phyloP scores from a whole-genome alignment of 2,329 filamentous ascomycete genomes.

The Fusarium sp. region DNA sequence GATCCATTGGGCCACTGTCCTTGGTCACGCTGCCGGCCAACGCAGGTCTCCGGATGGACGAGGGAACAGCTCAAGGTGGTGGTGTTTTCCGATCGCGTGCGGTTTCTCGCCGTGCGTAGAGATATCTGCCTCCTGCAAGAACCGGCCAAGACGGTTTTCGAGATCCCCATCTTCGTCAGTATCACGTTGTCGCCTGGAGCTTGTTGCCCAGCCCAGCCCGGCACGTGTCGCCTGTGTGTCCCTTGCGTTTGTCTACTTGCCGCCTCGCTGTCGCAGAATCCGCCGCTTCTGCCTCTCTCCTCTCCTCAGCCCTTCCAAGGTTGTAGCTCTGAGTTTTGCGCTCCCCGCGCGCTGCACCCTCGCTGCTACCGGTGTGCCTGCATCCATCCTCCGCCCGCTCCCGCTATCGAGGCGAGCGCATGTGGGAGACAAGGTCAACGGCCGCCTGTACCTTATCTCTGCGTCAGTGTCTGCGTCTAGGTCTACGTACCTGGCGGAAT shows the following conservation, averaged over 20 bases:
- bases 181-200: conserved; percentile 20
- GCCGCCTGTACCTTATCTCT: not conserved
- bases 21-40: conserved; percentile 42
- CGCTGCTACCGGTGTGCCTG: too few species aligned
- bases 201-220: conserved; percentile 3
- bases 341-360: conserved; percentile 12
- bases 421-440: not conserved
- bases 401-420: too few species aligned
- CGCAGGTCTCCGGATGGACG: conserved; percentile 28
- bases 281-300: not conserved
- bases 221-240: conserved; percentile 35
- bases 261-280: conserved; percentile 25
- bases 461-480: too few species aligned
- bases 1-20: conserved; percentile 36
- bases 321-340: not conserved
- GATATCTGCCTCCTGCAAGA: conserved; percentile 19
- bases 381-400: too few species aligned
- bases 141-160: conserved; percentile 1
- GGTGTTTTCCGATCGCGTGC: conserved; percentile 22
- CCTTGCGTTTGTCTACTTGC: conserved; percentile 25
- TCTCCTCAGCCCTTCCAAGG: conserved; percentile 1
- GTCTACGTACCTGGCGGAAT: not conserved
- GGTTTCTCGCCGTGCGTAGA: conserved; percentile 15
- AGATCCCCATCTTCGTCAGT: conserved; percentile 18
- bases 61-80: conserved; percentile 23